Percentiles rank a stretch among this genome's conserved stretches.
Evolutionary conservation across 2,329 filamentous ascomycete species (phyloP).

Genomic region (Cryoendolithus antarcticus): DNA sequence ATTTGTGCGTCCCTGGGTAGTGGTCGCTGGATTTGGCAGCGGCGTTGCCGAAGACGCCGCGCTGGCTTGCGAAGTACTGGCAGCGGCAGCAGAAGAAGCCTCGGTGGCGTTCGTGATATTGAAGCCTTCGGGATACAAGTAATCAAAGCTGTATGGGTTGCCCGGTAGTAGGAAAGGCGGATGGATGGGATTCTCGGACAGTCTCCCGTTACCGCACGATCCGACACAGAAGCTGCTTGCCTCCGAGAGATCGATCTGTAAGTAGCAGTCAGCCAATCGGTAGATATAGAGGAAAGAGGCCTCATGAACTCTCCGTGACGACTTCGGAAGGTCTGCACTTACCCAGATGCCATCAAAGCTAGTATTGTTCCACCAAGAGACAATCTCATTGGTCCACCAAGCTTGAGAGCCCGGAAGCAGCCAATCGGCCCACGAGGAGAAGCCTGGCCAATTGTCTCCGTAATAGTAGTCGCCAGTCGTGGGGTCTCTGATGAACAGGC

Average conservation of each 20-base stretch:
- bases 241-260: conserved; percentile 11
- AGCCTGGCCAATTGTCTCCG: conserved; percentile 10
- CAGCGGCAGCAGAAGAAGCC: conserved; percentile 11
- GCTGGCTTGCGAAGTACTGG: conserved; percentile 8
- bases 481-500: conserved; percentile 41
- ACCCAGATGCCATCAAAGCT: conserved; percentile 13
- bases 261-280: too few species aligned
- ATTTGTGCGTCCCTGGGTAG: conserved; percentile 5
- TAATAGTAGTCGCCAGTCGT: conserved; percentile 38
- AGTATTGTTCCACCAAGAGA: conserved; percentile 10
- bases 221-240: conserved; percentile 10
- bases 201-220: conserved; percentile 9
- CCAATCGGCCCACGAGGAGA: conserved; percentile 6
- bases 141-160: conserved; percentile 13
- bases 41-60: conserved; percentile 8
- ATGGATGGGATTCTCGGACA: conserved; percentile 12
- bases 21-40: conserved; percentile 7
- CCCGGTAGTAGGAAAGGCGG: conserved; percentile 16
- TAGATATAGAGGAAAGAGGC: too few species aligned
- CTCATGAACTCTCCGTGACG: too few species aligned
- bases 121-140: conserved; percentile 13
- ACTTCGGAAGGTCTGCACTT: too few species aligned
- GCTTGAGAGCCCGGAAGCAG: conserved; percentile 11
- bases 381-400: conserved; percentile 16
- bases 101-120: conserved; percentile 15